These are phyloP conservation scores for Paraphaeosphaeria sporulosa DNA, from an alignment of 2,329 filamentous ascomycete species.

Conservation along the genomic window DNA sequence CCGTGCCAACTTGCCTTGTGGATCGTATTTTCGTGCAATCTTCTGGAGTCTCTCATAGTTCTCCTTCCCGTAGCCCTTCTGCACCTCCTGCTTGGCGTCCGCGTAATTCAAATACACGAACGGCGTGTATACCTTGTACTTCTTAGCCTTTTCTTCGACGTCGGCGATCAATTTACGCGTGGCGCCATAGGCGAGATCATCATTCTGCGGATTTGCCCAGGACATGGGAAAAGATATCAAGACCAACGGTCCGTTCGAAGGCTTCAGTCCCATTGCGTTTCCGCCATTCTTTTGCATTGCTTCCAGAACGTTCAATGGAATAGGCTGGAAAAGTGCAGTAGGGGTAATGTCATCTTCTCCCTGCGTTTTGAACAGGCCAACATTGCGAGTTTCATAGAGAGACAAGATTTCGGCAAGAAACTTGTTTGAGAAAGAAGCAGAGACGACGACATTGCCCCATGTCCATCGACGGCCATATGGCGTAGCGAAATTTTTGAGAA, in stretches of 20 bases:
- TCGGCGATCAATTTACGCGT: conserved; percentile 8
- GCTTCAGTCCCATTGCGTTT: conserved; percentile 38
- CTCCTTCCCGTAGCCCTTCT: conserved; percentile 3
- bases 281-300: conserved; percentile 38
- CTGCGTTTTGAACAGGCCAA: not conserved
- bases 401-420: not conserved
- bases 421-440: not conserved
- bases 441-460: not conserved
- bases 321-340: not conserved
- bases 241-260: conserved; percentile 27
- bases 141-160: conserved; percentile 1
- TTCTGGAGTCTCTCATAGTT: not conserved
- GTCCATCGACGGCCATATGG: not conserved
- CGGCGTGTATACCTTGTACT: not conserved
- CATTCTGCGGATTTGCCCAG: conserved; percentile 6
- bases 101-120: conserved; percentile 9
- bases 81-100: conserved; percentile 1
- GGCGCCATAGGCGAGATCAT: not conserved
- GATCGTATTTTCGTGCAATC: not conserved
- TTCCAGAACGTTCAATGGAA: conserved; percentile 28
- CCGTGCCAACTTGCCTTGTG: not conserved
- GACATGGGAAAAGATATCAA: conserved; percentile 15
- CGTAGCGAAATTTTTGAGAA: not conserved
- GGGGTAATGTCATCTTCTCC: not conserved
- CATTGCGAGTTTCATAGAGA: not conserved